Evolutionary conservation across 306 rosid genomes (phyloP).

Genomic region (Pyrus pyrifolia): DNA sequence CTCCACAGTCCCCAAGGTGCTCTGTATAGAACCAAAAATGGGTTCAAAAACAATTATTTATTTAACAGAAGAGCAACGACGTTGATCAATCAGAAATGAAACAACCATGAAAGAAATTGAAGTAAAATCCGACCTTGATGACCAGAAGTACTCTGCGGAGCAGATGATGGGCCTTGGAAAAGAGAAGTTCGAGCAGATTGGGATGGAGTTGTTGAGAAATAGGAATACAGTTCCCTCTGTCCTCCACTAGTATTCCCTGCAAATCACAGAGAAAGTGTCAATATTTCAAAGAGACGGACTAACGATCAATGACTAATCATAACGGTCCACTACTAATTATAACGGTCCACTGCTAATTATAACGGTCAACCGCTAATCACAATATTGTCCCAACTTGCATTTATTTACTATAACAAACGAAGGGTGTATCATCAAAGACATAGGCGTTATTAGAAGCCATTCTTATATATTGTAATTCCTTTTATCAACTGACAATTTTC

Average conservation of each 20-base stretch:
- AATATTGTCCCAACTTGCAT: no score
- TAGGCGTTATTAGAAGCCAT: no score
- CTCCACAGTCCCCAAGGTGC: neutral
- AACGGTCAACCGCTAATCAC: no score
- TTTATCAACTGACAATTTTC: no score
- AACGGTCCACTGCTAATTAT: no score
- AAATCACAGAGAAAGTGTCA: neutral
- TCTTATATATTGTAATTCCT: no score
- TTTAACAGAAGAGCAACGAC: neutral
- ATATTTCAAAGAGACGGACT: no score
- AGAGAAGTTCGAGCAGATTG: neutral
- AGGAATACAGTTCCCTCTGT: neutral
- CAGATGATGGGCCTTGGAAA: neutral
- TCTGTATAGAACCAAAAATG: neutral
- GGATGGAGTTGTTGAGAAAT: neutral
- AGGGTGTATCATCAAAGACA: no score
- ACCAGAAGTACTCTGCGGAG: neutral
- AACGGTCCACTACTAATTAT: no score
- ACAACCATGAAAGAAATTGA: neutral
- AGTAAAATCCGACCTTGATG: neutral
- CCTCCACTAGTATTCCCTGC: neutral
- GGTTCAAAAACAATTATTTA: neutral
- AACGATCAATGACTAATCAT: no score
- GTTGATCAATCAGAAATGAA: neutral
- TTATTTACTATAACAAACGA: no score